These are phyloP conservation scores for Echium plantagineum DNA, from an alignment of 257 asterid species.

Conservation along the genomic window DNA sequence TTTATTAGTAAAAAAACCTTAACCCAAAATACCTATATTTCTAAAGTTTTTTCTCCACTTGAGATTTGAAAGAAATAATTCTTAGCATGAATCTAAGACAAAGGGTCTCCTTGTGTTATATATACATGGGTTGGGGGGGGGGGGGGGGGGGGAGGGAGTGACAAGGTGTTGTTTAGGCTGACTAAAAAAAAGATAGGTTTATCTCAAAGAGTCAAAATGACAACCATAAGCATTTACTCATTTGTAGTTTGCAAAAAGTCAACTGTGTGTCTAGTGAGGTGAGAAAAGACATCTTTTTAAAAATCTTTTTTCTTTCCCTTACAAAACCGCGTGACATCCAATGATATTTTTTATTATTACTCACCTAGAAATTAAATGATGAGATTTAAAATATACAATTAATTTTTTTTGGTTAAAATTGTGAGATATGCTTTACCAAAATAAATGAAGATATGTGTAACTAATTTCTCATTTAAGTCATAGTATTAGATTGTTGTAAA, in stretches of 20 bases:
- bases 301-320: slow-evolving; percentile 10
- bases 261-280: slow-evolving; percentile 18
- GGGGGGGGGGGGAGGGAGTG: neutral
- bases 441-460: no score
- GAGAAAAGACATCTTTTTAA: slow-evolving; percentile 1
- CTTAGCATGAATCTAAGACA: slow-evolving; percentile 31
- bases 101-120: slow-evolving; percentile 26
- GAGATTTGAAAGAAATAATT: neutral
- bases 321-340: slow-evolving; percentile 48
- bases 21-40: no score
- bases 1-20: no score
- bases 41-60: neutral
- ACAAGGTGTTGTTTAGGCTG: slow-evolving; percentile 15
- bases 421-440: no score
- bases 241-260: slow-evolving; percentile 34
- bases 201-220: slow-evolving; percentile 43
- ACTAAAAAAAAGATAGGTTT: slow-evolving; percentile 17
- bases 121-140: slow-evolving; percentile 19
- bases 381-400: no score
- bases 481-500: no score
- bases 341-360: slow-evolving; percentile 26
- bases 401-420: no score
- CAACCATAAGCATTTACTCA: slow-evolving; percentile 62
- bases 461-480: no score
- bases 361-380: no score